These are phyloP conservation scores for Cryomyces minteri DNA, from an alignment of 495 filamentous ascomycete genomes.

Conservation along the genomic window DNA sequence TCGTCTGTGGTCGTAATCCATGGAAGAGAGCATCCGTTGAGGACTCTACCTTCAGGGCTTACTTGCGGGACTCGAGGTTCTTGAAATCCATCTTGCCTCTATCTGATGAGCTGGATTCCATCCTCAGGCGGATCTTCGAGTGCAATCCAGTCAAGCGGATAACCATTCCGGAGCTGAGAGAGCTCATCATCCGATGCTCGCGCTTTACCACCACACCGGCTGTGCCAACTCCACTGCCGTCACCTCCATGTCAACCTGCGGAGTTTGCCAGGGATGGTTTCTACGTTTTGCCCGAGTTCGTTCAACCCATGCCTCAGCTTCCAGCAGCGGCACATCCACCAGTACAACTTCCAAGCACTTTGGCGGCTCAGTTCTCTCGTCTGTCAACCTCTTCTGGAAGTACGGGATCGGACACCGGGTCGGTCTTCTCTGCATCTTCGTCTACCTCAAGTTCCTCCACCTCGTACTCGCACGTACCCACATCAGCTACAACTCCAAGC, in stretches of 20 bases:
- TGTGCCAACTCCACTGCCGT: slow-evolving; percentile 7
- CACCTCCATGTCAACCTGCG: slow-evolving; percentile 11
- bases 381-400: slow-evolving; percentile 11
- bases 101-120: slow-evolving; percentile 75
- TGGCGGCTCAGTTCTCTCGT: slow-evolving; percentile 4
- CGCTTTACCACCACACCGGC: slow-evolving; percentile 37
- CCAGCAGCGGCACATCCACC: slow-evolving; percentile 3
- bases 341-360: slow-evolving; percentile 3
- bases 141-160: slow-evolving; percentile 73
- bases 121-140: slow-evolving; percentile 80
- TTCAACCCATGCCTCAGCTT: slow-evolving; percentile 7
- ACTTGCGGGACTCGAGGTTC: slow-evolving; percentile 68
- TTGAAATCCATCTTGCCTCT: slow-evolving; percentile 84
- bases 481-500: neutral
- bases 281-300: slow-evolving; percentile 4
- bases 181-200: slow-evolving; percentile 56
- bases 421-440: slow-evolving; percentile 15
- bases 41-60: slow-evolving; percentile 92
- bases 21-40: slow-evolving; percentile 91
- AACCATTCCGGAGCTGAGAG: slow-evolving; percentile 62
- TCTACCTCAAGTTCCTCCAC: slow-evolving; percentile 11
- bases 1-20: slow-evolving; percentile 94
- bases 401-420: slow-evolving; percentile 13
- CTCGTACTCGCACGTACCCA: neutral
- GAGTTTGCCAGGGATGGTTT: slow-evolving; percentile 11